Evolutionary conservation across 108 stramenopile genomes (phyloP).

Genomic region (Cyclotella cryptica): DNA sequence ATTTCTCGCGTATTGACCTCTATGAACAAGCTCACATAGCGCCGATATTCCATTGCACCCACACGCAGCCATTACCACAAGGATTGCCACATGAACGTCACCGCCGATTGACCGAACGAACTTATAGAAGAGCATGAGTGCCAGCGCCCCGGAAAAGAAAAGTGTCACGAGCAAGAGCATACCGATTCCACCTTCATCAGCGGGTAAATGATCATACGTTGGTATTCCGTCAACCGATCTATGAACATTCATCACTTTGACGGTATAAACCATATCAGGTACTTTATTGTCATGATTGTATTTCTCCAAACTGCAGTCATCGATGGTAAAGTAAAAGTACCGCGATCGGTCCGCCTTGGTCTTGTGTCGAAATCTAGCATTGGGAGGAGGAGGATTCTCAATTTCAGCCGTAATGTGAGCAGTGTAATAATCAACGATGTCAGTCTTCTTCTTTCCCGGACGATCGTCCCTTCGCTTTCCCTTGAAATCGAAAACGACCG

Average conservation of each 20-base stretch:
- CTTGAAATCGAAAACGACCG: constrained; percentile 57
- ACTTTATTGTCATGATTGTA: constrained; percentile 64
- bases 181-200: constrained; percentile 75
- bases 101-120: constrained; percentile 52
- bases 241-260: constrained; percentile 39
- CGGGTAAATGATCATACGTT: constrained; percentile 69
- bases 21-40: constrained; percentile 76
- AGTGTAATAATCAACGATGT: constrained; percentile 34
- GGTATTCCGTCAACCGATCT: neutral
- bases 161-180: constrained; percentile 62
- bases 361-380: constrained; percentile 19
- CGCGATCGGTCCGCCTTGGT: constrained; percentile 54
- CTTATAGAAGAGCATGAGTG: constrained; percentile 46
- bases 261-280: constrained; percentile 62
- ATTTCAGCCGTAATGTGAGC: constrained; percentile 9
- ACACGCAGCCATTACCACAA: constrained; percentile 73
- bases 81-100: constrained; percentile 76
- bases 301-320: constrained; percentile 79
- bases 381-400: constrained; percentile 28
- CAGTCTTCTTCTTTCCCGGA: constrained; percentile 16
- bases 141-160: constrained; percentile 51
- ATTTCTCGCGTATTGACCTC: constrained; percentile 62
- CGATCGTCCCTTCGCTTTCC: constrained; percentile 45
- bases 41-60: constrained; percentile 60
- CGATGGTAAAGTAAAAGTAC: constrained; percentile 79